Evolutionary conservation across 164 flowering plant genomes (phyloP).

Genomic region (Liquidambar formosana): DNA sequence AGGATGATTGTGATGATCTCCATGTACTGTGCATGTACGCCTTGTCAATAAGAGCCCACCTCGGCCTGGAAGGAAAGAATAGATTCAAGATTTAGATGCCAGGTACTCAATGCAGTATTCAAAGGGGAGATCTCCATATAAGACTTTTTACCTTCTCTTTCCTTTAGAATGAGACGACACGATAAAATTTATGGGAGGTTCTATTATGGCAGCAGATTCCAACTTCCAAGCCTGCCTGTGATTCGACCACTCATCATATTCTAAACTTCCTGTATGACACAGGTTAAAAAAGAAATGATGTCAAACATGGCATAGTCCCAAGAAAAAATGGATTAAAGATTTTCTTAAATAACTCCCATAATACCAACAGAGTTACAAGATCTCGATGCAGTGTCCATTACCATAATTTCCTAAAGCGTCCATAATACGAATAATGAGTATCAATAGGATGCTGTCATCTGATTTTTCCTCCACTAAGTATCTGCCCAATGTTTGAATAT

Average conservation of each 20-base stretch:
- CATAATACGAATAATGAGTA: conserved; percentile 84
- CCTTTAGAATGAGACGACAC: conserved; percentile 75
- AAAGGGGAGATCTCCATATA: conserved; percentile 5
- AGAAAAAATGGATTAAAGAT: neutral
- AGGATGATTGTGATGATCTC: conserved; percentile 97
- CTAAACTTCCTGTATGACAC: conserved; percentile 71
- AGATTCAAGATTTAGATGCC: conserved; percentile 6
- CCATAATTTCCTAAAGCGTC: conserved; percentile 94
- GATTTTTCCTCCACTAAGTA: conserved; percentile 84
- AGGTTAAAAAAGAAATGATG: conserved; percentile 8
- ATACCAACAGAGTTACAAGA: neutral
- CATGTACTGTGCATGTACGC: conserved; percentile 93
- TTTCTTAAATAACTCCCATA: neutral
- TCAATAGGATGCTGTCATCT: conserved; percentile 92
- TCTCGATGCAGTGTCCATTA: conserved; percentile 28
- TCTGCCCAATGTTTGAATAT: conserved; percentile 41
- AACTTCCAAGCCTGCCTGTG: conserved; percentile 96
- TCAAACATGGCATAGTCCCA: neutral
- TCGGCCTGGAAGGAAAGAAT: conserved; percentile 59
- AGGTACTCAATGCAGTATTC: neutral
- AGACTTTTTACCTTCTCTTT: conserved; percentile 64
- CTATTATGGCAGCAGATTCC: conserved; percentile 88
- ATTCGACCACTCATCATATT: conserved; percentile 94
- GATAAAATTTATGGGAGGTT: conserved; percentile 85
- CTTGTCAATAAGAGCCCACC: conserved; percentile 96